A percentile compares a stretch with the other conserved stretches of the same genome.
phyloP scores from a whole-genome alignment of 2,329 filamentous ascomycete species.

The Plenodomus biglobosus region DNA sequence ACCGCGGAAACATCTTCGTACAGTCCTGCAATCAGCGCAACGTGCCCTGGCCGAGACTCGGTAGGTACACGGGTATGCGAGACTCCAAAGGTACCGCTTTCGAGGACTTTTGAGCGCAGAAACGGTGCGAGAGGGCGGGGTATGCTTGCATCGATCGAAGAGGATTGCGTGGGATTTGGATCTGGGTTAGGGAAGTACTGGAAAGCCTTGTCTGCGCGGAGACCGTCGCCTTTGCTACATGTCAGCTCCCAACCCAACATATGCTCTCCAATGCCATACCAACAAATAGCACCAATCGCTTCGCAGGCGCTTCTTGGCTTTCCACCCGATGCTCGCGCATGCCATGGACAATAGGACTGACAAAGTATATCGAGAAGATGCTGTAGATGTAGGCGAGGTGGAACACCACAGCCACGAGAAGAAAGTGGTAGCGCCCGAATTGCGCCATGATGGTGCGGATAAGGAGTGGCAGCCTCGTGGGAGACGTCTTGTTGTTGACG shows the following conservation, averaged over 20 bases:
- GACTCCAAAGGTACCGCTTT: conserved; percentile 92
- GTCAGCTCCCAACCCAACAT: conserved; percentile 6
- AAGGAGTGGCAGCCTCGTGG: conserved; percentile 29
- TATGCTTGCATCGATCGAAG: conserved; percentile 60
- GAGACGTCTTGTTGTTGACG: conserved; percentile 22
- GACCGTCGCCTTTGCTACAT: conserved; percentile 68
- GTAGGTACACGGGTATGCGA: conserved; percentile 97
- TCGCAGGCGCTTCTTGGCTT: conserved; percentile 74
- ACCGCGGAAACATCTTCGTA: conserved; percentile 99
- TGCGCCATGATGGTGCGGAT: conserved; percentile 49
- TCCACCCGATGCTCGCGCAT: conserved; percentile 82
- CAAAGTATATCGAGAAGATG: conserved; percentile 98
- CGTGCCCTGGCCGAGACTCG: conserved; percentile 93
- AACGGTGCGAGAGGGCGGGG: conserved; percentile 87
- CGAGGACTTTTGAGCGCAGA: conserved; percentile 82
- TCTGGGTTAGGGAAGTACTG: conserved; percentile 90
- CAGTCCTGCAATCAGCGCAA: conserved; percentile 91
- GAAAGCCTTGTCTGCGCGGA: conserved; percentile 97
- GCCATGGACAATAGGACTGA: conserved; percentile 93
- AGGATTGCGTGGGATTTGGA: conserved; percentile 55
- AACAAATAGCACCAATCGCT: conserved; percentile 89
- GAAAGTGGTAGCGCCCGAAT: conserved; percentile 74
- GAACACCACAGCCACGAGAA: conserved; percentile 86
- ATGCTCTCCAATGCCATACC: conserved; percentile 53
- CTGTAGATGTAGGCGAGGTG: conserved; percentile 85